Base-by-base conservation (phyloP, 768 basidiomycete genomes). In the Rhodotorula sphaerocarpa region DNA sequence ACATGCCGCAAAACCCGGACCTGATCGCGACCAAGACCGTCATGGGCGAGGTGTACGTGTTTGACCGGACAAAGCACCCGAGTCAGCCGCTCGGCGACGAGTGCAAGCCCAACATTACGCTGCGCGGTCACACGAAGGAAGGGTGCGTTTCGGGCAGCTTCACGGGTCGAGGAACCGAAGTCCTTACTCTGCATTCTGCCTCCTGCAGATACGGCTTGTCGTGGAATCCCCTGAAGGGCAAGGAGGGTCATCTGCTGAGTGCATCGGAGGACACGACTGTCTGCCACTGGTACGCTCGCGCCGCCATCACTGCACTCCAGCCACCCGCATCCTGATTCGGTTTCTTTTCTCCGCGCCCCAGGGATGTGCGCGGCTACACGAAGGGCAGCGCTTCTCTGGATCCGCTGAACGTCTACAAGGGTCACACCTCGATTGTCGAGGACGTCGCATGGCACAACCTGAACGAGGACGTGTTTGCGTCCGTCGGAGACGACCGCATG, bases 1-100 rank as follows among this genome's bases (percentile, higher is more conserved):
- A 97, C 75, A 97, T 97, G 92, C 95, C 95, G 10, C 93, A 97
- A 76, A 99, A 97, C 73, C 88, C 91, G 3, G 89, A 97, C 77
- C 76, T 99, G 69, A 87, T 99, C 69, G 95, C 95, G 20, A 97
- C 93, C 16, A 97, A 97, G 75, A 78, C 91, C 27, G 82, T 90
- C 12, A 84, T 82, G 10, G 95, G 93, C 20, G 89, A 95, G 66
- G 89, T 97, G 5, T 78, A 86, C 61, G 78, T 99, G n/a, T 99
- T 97, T 76, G 95, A 99, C 76, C 79, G 95, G 61, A 97, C 95
- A 41, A 96, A 95, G 76, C 93, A 97, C 75, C 83, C 90, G 55
- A 92, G 86, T 70, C 88, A 93, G 72, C 91, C 93, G 5, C 87
- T 88, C 33, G 88, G 88, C 2, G 79, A 63, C 46, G 52, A 82